Conservation (phyloP, 257 asterid genomes). For the Przewalskia tangutica region DNA sequence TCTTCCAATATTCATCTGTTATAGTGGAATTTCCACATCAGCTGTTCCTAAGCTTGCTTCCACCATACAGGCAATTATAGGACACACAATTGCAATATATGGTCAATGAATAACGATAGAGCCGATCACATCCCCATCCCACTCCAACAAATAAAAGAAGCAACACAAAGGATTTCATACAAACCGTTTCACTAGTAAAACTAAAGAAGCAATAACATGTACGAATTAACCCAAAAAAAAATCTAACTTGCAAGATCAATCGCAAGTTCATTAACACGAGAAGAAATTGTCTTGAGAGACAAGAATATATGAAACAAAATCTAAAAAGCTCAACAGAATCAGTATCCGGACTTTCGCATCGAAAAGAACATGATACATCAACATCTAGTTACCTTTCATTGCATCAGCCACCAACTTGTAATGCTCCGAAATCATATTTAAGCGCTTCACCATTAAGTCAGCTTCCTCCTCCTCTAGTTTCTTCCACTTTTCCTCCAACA, state of each 20-base stretch:
- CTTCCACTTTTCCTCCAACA: conserved; percentile 56
- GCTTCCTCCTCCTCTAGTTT: conserved; percentile 26
- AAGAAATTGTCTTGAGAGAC: background rate
- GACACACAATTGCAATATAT: background rate
- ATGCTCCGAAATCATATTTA: conserved; percentile 31
- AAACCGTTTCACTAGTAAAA: background rate
- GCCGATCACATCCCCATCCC: background rate
- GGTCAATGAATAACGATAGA: background rate
- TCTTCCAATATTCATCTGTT: background rate
- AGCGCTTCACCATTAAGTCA: conserved; percentile 25
- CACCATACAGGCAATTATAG: background rate
- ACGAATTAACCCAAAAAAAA: background rate
- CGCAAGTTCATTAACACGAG: background rate
- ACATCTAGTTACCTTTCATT: conserved; percentile 3
- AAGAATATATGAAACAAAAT: background rate
- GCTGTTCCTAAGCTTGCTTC: background rate
- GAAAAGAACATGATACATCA: background rate
- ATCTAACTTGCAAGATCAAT: background rate
- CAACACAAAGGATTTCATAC: background rate
- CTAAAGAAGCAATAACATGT: background rate
- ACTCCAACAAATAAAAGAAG: background rate
- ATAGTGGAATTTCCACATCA: background rate
- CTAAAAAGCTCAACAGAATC: background rate
- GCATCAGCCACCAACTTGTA: conserved; percentile 19
- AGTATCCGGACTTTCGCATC: background rate